Evolutionary conservation across 352 stramenopile genomes (phyloP).

Genomic region (Phytophthora aleatoria): DNA sequence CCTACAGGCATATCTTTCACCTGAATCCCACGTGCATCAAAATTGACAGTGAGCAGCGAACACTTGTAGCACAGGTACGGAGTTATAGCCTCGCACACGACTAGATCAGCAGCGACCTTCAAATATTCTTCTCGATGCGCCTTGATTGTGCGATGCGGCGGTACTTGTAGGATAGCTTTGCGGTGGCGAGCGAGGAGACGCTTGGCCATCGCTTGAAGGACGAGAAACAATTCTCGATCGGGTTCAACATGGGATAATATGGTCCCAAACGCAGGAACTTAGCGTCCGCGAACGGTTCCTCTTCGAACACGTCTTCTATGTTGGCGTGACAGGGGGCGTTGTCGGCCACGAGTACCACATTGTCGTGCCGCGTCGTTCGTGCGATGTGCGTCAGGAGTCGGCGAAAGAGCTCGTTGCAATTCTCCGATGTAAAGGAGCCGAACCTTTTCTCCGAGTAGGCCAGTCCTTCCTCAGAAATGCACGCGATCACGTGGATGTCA

Average conservation of each 20-base stretch:
- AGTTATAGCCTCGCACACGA: neutral
- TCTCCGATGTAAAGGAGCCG: neutral
- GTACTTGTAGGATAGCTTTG: neutral
- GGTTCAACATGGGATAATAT: neutral
- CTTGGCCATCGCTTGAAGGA: neutral
- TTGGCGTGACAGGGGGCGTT: neutral
- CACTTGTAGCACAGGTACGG: too few relatives aligned
- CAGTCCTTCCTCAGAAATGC: neutral
- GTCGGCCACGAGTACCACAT: neutral
- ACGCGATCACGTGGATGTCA: neutral
- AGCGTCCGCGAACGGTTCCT: neutral
- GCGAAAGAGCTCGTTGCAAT: neutral
- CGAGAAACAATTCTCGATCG: neutral
- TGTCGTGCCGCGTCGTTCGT: neutral
- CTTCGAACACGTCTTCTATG: neutral
- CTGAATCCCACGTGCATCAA: too few relatives aligned
- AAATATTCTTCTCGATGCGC: neutral
- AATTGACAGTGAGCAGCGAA: neutral
- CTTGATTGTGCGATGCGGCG: neutral
- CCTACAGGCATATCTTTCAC: too few relatives aligned
- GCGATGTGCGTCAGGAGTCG: neutral
- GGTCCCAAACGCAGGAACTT: neutral
- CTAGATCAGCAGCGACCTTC: neutral
- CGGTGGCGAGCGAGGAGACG: neutral
- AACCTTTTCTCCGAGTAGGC: neutral